These are phyloP conservation scores for Ottelia alismoides DNA, from an alignment of 106 monocot species.

Conservation along the genomic window DNA sequence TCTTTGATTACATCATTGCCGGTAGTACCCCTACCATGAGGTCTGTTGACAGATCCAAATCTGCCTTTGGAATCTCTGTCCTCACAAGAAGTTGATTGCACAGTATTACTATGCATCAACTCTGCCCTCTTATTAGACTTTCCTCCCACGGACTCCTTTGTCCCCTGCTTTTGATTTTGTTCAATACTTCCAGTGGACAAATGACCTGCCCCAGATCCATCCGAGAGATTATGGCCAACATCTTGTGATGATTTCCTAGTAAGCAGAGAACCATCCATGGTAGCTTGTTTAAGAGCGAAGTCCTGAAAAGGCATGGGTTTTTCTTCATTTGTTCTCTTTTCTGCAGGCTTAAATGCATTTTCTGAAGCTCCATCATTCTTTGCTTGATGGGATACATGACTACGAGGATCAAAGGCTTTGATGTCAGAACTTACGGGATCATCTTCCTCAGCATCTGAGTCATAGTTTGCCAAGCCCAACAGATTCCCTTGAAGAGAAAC, in stretches of 20 bases:
- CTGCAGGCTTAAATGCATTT: background rate
- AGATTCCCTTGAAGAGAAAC: conserved; percentile 7
- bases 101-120: background rate
- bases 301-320: background rate
- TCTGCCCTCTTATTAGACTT: background rate
- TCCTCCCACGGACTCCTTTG: background rate
- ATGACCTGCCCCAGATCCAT: background rate
- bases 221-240: background rate
- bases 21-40: conserved; percentile 2
- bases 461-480: conserved; percentile 26
- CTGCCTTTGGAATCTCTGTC: background rate
- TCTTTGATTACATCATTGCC: background rate
- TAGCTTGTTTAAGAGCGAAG: background rate
- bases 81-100: too few relatives aligned
- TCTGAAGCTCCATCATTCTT: background rate
- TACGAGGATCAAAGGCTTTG: background rate
- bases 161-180: background rate
- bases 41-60: background rate
- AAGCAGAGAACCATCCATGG: background rate
- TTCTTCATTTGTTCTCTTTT: background rate
- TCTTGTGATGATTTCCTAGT: background rate
- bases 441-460: conserved; percentile 18
- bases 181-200: background rate
- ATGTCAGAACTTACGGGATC: conserved; percentile 7
- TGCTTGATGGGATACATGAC: background rate